Percentiles rank a stretch among this genome's conserved stretches.
These are phyloP conservation scores for Coniochaeta sp. DNA, from an alignment of 2,329 filamentous ascomycete species.

Conservation along the genomic window DNA sequence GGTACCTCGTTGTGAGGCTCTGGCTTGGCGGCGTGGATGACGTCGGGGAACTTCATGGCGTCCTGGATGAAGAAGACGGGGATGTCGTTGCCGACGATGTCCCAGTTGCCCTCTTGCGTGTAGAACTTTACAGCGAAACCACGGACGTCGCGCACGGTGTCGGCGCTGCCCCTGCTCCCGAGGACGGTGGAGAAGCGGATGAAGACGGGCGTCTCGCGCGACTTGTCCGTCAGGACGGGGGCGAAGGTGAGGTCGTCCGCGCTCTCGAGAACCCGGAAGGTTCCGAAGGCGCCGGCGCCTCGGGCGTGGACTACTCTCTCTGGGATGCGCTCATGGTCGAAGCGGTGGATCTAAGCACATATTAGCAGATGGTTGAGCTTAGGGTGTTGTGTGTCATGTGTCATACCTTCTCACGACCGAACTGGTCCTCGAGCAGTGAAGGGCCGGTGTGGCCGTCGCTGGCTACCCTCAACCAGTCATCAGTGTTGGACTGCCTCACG, in stretches of 20 bases:
- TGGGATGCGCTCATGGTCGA: constrained; percentile 52
- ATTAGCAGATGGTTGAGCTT: too few relatives aligned
- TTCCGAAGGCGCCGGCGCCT: constrained; percentile 30
- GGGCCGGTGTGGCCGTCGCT: constrained; percentile 60
- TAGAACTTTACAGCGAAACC: constrained; percentile 77
- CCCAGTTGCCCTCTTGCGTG: constrained; percentile 71
- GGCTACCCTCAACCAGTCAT: constrained; percentile 67
- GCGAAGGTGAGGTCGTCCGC: constrained; percentile 57
- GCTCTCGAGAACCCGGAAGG: constrained; percentile 59
- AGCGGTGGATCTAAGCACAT: constrained; percentile 67
- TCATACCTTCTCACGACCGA: constrained; percentile 67
- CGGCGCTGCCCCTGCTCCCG: constrained; percentile 67
- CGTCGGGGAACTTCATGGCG: constrained; percentile 65
- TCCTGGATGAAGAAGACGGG: constrained; percentile 74
- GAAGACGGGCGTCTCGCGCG: constrained; percentile 55
- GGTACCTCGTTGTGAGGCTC: constrained; percentile 66
- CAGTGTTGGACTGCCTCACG: constrained; percentile 63
- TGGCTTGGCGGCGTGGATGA: constrained; percentile 58
- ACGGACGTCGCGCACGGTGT: constrained; percentile 76
- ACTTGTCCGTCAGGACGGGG: constrained; percentile 34
- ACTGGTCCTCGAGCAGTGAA: constrained; percentile 62
- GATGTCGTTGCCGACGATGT: constrained; percentile 68
- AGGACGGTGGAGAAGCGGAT: constrained; percentile 73
- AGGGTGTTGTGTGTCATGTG: too few relatives aligned
- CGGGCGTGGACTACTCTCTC: constrained; percentile 25